These are phyloP conservation scores for Viridothelium virens DNA, from an alignment of 495 filamentous ascomycete genomes.

Conservation along the genomic window DNA sequence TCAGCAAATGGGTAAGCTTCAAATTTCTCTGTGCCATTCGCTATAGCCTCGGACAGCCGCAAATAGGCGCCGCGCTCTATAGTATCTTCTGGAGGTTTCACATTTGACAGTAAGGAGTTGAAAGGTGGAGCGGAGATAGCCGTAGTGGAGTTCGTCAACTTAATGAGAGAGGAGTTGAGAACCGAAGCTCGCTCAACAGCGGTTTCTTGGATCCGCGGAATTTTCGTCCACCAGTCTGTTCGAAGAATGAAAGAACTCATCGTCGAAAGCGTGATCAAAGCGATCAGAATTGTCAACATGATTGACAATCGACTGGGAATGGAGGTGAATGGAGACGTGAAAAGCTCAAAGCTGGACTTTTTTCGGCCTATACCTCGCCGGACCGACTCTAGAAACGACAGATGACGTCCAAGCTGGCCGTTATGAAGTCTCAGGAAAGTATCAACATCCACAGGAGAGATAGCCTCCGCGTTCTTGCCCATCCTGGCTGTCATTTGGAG, in stretches of 20 bases:
- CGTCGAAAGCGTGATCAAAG: background rate
- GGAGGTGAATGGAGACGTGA: background rate
- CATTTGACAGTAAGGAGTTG: slow-evolving; percentile 5
- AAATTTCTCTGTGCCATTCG: slow-evolving; percentile 12
- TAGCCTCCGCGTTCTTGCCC: background rate
- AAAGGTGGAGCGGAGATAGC: slow-evolving; percentile 9
- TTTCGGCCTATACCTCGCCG: background rate
- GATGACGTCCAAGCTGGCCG: slow-evolving; percentile 8
- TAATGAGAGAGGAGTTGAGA: slow-evolving; percentile 6
- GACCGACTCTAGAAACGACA: background rate
- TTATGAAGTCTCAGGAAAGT: slow-evolving; percentile 5
- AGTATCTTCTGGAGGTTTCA: background rate
- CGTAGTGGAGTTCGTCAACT: background rate
- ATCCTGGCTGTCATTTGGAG: background rate
- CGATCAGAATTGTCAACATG: background rate
- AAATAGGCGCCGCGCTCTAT: background rate
- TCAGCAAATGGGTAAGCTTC: slow-evolving; percentile 8
- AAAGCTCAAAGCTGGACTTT: background rate
- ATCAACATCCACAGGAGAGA: slow-evolving; percentile 2
- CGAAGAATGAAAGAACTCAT: background rate
- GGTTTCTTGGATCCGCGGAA: background rate
- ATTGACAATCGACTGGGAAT: background rate
- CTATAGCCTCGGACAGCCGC: background rate
- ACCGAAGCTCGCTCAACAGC: background rate
- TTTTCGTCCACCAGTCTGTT: background rate